phyloP scores from a whole-genome alignment of 2,329 filamentous ascomycete species.

The Podosphaera aphanis region DNA sequence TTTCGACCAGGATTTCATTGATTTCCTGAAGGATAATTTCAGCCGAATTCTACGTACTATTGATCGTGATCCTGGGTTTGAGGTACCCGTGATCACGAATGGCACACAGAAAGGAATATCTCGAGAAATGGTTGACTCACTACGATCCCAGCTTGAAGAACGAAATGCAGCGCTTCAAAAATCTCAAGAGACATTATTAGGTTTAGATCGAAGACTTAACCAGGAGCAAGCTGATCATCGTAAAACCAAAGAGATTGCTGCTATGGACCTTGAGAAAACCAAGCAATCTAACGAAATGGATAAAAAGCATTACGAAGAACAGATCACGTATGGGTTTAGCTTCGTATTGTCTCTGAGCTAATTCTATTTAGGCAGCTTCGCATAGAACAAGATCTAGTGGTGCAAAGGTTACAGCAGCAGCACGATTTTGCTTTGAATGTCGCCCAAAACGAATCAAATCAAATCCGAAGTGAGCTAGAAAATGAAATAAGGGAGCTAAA shows the following conservation, averaged over 20 bases:
- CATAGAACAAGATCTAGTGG: constrained; percentile 14
- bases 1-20: constrained; percentile 68
- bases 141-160: constrained; percentile 55
- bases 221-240: constrained; percentile 54
- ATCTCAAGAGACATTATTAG: constrained; percentile 22
- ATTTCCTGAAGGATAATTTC: constrained; percentile 92
- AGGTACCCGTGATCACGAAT: constrained; percentile 59
- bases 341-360: constrained; percentile 2
- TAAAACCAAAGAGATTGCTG: constrained; percentile 34
- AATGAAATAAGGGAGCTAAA: constrained; percentile 40
- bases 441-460: constrained; percentile 25
- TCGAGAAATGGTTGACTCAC: constrained; percentile 70
- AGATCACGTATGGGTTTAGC: constrained; percentile 25
- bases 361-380: constrained; percentile 12
- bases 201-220: constrained; percentile 31
- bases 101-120: constrained; percentile 76
- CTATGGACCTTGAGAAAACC: constrained; percentile 25
- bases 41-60: constrained; percentile 64
- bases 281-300: constrained; percentile 40
- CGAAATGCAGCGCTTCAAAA: constrained; percentile 32
- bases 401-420: constrained; percentile 16
- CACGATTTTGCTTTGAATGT: constrained; percentile 25
- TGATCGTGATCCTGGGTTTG: constrained; percentile 72
- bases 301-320: constrained; percentile 45
- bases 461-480: constrained; percentile 26